phyloP scores from a whole-genome alignment of 2,329 filamentous ascomycete species.

The Curvularia spicifera region DNA sequence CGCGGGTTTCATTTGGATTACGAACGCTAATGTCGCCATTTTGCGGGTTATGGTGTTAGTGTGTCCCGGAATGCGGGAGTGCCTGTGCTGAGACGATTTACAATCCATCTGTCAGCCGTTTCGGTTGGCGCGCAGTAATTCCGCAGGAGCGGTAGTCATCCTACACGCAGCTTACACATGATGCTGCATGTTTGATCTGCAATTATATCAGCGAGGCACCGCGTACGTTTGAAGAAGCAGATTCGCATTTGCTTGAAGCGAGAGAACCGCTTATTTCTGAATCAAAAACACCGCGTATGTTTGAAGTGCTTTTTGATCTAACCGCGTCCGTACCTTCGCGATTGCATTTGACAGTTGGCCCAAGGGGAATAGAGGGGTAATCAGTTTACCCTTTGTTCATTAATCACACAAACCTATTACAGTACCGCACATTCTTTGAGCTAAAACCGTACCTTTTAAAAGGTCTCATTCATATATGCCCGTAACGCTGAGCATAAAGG shows the following conservation, averaged over 20 bases:
- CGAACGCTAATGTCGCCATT: neutral
- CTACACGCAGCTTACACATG: neutral
- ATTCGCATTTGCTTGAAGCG: too few species aligned
- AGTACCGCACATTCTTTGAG: neutral
- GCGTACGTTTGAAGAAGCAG: neutral
- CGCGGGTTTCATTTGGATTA: neutral
- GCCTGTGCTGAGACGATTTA: slow-evolving; percentile 7
- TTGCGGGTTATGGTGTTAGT: neutral
- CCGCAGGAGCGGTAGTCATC: slow-evolving; percentile 3
- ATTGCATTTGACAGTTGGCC: neutral
- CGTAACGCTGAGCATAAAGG: neutral
- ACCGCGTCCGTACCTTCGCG: neutral
- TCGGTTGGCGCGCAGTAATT: slow-evolving; percentile 6
- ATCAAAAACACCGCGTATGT: neutral
- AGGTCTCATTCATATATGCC: neutral
- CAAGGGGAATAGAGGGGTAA: neutral
- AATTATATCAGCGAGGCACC: neutral
- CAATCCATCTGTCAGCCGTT: slow-evolving; percentile 13
- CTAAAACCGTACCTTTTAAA: neutral
- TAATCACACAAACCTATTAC: too few species aligned
- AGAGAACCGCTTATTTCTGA: neutral
- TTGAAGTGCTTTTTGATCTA: neutral
- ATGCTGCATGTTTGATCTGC: neutral
- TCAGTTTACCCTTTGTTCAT: neutral
- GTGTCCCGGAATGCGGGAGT: neutral